Base-by-base conservation (phyloP, 2,329 filamentous ascomycete species). In the Lachnellula cervina region DNA sequence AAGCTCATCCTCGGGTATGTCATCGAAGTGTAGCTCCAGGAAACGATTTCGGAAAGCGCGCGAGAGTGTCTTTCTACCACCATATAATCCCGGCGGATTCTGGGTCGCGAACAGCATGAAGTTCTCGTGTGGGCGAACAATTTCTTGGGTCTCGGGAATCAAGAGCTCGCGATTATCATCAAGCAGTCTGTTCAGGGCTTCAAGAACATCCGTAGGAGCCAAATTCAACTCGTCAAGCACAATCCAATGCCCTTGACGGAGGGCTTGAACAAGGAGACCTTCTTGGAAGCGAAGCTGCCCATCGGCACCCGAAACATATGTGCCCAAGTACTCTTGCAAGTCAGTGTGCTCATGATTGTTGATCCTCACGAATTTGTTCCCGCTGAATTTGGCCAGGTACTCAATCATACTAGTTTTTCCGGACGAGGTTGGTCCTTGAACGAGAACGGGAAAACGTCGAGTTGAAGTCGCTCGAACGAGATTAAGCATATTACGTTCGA, bases 321-420 rank as follows among this genome's bases (percentile, higher is more conserved):
- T 96, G 17, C 94, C 94, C 5, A 99, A 76, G 67, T 99, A 99
- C 69, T 99, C 95, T 71, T 99, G 94, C 38, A 99, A 77, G 71
- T 99, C 94, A 0, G 94, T 99, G 68, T 99, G 94, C 69, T 99
- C 95, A 72, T 99, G 94, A 64, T 99, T 99, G 74, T 99, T 99
- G 77, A 99, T 99, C 58, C 94, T 85, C 44, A 99, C 91, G 68
- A 97, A 99, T 68, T 89, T 94, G 70, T 99, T 96, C 3, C 95
- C 94, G 32, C 91, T 97, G 54, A 89, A 88, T 67, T 96, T 94
- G n/a, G 95, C 93, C 38, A 99, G 80, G 69, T 96, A 97, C 72
- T 97, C 93, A 43, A 99, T 96, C 94, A 99, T 99, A 72, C 93
- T 97, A 0, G 94, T 99, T 73, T 99, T 99, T 61, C 94, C 94